Percentiles rank a stretch among this genome's conserved stretches.
Evolutionary conservation across 2,329 filamentous ascomycete genomes (phyloP).

Genomic region (Bipolaris bicolor): DNA sequence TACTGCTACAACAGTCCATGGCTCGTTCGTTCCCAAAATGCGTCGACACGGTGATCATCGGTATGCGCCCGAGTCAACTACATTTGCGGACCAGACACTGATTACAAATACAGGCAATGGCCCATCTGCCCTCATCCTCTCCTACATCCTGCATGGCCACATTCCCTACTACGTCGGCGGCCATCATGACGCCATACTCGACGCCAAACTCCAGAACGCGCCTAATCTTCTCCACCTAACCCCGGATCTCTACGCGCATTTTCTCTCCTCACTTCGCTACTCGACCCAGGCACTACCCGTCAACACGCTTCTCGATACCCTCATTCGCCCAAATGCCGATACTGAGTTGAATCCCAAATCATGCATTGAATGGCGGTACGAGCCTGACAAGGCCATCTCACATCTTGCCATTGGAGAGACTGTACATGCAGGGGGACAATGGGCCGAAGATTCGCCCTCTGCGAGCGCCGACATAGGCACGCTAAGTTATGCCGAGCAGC

Average conservation of each 20-base stretch:
- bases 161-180: conserved; percentile 62
- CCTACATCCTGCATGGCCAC: conserved; percentile 67
- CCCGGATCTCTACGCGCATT: conserved; percentile 62
- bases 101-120: conserved; percentile 60
- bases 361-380: conserved; percentile 61
- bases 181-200: conserved; percentile 64
- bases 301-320: conserved; percentile 65
- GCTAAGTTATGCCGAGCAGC: conserved; percentile 66
- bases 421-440: conserved; percentile 62
- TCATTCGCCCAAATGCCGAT: conserved; percentile 64
- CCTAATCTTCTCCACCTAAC: conserved; percentile 57
- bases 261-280: conserved; percentile 65
- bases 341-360: conserved; percentile 60
- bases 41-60: conserved; percentile 52
- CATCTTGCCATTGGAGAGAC: conserved; percentile 63
- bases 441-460: conserved; percentile 61
- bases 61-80: conserved; percentile 23
- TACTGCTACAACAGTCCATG: conserved; percentile 44
- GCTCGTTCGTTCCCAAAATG: conserved; percentile 44
- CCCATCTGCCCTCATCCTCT: conserved; percentile 66
- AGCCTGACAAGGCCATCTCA: conserved; percentile 57
- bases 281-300: conserved; percentile 66
- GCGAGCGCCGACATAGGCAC: conserved; percentile 64
- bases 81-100: conserved; percentile 19
- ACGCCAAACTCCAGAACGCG: conserved; percentile 59